Conservation (phyloP, 352 stramenopile species). For the Phytophthora tentaculata region DNA sequence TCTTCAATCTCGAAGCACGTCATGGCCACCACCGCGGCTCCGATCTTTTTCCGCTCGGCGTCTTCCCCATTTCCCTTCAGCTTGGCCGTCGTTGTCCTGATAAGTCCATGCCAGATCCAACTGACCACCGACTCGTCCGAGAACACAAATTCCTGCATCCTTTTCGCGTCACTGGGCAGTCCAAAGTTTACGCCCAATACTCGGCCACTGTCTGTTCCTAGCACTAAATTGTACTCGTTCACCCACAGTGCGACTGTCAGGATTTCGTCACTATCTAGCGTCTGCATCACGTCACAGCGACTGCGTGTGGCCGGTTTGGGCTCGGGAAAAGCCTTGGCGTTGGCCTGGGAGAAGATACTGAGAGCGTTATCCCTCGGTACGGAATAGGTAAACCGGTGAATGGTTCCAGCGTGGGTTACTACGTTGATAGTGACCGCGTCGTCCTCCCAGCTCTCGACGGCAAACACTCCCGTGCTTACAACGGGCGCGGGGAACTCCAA, state of each 20-base stretch:
- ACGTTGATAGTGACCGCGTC: slow-evolving; percentile 64
- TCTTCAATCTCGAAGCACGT: slow-evolving; percentile 68
- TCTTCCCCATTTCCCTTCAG: slow-evolving; percentile 44
- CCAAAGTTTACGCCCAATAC: slow-evolving; percentile 80
- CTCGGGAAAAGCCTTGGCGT: slow-evolving; percentile 49
- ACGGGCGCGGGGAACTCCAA: slow-evolving; percentile 68
- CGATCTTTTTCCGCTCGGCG: slow-evolving; percentile 23
- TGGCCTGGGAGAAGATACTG: slow-evolving; percentile 65
- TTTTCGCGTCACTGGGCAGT: slow-evolving; percentile 43
- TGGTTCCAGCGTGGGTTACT: slow-evolving; percentile 68
- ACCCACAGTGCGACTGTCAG: slow-evolving; percentile 73
- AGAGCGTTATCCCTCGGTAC: slow-evolving; percentile 33
- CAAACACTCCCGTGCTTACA: slow-evolving; percentile 60
- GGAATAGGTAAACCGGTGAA: slow-evolving; percentile 72
- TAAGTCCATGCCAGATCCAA: slow-evolving; percentile 76
- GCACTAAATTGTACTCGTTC: slow-evolving; percentile 79
- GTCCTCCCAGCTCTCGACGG: slow-evolving; percentile 69
- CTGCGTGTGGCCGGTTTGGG: slow-evolving; percentile 45
- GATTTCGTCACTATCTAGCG: slow-evolving; percentile 59
- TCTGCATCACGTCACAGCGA: slow-evolving; percentile 53
- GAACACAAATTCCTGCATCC: slow-evolving; percentile 75
- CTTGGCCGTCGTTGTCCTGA: slow-evolving; percentile 52
- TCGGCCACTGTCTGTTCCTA: slow-evolving; percentile 64
- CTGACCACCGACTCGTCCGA: slow-evolving; percentile 69
- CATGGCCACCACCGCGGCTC: slow-evolving; percentile 56